A percentile compares a stretch with the other conserved stretches of the same genome.
Conservation (phyloP, 495 filamentous ascomycete species). For the Pseudevernia furfuracea region DNA sequence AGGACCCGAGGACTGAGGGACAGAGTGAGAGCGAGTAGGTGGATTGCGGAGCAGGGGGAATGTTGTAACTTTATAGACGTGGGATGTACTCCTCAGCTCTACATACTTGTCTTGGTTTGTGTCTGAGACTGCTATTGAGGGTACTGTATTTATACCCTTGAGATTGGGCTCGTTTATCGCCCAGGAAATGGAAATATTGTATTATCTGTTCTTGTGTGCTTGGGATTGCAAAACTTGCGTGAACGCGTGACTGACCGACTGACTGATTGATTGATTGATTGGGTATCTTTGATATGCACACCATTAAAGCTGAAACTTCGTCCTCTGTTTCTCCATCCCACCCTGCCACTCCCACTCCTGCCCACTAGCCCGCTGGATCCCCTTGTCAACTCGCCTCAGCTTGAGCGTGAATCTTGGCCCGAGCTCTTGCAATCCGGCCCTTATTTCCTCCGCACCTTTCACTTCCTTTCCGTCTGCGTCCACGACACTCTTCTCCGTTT, state of each 20-base stretch:
- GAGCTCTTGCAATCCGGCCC: slow-evolving; percentile 76
- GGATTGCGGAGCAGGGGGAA: not conserved
- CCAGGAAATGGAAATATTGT: not conserved
- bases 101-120: not conserved
- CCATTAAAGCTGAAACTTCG: slow-evolving; percentile 75
- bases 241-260: not conserved
- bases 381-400: slow-evolving; percentile 83
- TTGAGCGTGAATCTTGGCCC: slow-evolving; percentile 83
- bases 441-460: slow-evolving; percentile 71
- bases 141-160: slow-evolving; percentile 11
- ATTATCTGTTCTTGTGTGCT: not conserved
- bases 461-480: slow-evolving; percentile 81
- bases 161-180: not conserved
- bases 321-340: slow-evolving; percentile 85
- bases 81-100: slow-evolving; percentile 2
- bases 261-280: not conserved
- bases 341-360: slow-evolving; percentile 96
- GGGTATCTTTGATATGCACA: slow-evolving; percentile 3
- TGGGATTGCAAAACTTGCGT: not conserved
- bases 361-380: slow-evolving; percentile 69
- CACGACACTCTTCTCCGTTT: slow-evolving; percentile 80
- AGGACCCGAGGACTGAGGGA: slow-evolving; percentile 11
- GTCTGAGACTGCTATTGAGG: not conserved
- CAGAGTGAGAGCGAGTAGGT: not conserved
- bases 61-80: not conserved